Base-by-base conservation (phyloP, 2,329 filamentous ascomycete species). In the Alternaria longipes region DNA sequence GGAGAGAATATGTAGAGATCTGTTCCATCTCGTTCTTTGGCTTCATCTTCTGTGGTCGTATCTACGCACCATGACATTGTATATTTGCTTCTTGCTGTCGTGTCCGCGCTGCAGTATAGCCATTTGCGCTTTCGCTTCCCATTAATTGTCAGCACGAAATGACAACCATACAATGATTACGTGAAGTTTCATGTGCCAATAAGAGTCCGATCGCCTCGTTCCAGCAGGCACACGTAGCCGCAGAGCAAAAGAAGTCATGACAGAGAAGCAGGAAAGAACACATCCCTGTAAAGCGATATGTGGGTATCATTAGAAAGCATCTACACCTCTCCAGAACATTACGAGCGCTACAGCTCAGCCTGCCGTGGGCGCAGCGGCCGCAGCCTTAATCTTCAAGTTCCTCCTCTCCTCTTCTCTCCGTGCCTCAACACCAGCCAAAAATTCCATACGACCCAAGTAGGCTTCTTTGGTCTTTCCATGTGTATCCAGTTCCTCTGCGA, bases 391-490 rank as follows among this genome's bases (percentile, higher is more conserved):
- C 66, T 80, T 81, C 64, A 83, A 20, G 40, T 60, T 63, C 32
- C 53, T 81, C 51, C 83, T 82, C 67, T 88, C 86, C 52, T 86
- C 84, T 63, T 89, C 86, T 66, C 80, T 80, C 62, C 83, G 83
- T 42, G 82, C 81, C 64, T 87, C 86, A 28, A 87, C 85, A 11
- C 84, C 83, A 60, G 82, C 83, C 80, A 90, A 78, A 72, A 90
- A 90, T 54, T 88, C 86, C 82, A 87, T 88, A 47, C 87, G 82
- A 16, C 82, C 85, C 68, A 89, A 76, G 74, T 88, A 90, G 0
- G 85, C 85, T 56, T 86, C 84, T 70, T 88, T 89, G 11, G 86
- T 86, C 73, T 86, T 87, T 63, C 85, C 86, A 72, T 89, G 86
- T 46, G 82, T 82, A 56, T 86, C 84, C 70, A 90, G 74, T 74